Evolutionary conservation across 169 alveolate species (phyloP).

Genomic region (Eimeria maxima): DNA sequence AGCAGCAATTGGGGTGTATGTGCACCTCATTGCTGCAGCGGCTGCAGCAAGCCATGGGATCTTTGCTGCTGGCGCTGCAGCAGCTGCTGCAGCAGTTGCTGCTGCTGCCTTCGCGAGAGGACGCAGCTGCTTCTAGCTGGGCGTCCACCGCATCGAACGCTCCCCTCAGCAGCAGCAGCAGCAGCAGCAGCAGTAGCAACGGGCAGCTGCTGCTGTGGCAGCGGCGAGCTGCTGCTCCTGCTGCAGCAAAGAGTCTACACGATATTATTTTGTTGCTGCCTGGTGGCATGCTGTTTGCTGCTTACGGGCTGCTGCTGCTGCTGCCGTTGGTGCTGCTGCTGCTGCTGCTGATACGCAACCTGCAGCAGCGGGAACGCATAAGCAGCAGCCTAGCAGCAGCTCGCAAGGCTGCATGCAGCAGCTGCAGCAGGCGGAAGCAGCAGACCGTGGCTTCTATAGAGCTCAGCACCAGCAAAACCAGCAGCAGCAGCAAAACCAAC

Average conservation of each 20-base stretch:
- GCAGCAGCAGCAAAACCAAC: slow-evolving; percentile 34
- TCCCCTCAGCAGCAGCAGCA: slow-evolving; percentile 59
- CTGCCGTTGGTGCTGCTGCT: slow-evolving; percentile 41
- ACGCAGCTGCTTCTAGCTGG: background rate
- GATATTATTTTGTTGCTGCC: background rate
- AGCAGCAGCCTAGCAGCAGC: background rate
- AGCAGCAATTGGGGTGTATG: slow-evolving; percentile 5
- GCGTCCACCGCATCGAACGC: background rate
- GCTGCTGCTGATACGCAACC: slow-evolving; percentile 31
- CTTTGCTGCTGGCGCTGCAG: slow-evolving; percentile 11
- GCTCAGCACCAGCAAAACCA: background rate
- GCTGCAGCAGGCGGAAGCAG: too few relatives aligned
- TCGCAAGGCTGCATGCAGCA: background rate
- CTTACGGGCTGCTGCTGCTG: slow-evolving; percentile 12
- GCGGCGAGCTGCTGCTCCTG: background rate
- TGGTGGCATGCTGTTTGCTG: slow-evolving; percentile 33
- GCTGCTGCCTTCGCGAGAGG: background rate
- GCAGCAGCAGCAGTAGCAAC: slow-evolving; percentile 34
- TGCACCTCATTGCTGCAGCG: slow-evolving; percentile 19
- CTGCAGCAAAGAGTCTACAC: background rate
- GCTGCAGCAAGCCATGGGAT: slow-evolving; percentile 21
- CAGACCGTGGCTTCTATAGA: too few relatives aligned
- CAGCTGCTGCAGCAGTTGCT: slow-evolving; percentile 20
- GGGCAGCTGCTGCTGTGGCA: too few relatives aligned
- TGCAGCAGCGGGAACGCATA: background rate